A percentile compares a stretch with the other conserved stretches of the same genome.
Conservation (phyloP, 1,284 basidiomycete species). For the Trichosporon sp. region DNA sequence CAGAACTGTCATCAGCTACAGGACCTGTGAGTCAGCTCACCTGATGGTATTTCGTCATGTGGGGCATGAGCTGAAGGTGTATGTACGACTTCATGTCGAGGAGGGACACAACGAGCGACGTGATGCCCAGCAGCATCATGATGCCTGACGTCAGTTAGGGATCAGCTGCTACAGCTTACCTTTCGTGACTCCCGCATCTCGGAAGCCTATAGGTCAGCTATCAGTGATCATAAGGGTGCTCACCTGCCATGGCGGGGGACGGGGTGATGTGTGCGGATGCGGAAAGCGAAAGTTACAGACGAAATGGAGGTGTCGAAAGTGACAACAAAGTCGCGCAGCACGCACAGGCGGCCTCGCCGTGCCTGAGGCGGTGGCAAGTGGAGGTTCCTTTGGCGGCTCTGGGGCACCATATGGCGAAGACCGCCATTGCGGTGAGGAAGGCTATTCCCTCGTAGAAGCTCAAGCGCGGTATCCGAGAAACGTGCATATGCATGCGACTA, state of each 20-base stretch:
- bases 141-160: constrained; percentile 62
- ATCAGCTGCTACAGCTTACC: constrained; percentile 27
- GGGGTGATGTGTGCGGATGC: background rate
- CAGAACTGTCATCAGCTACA: constrained; percentile 67
- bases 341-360: background rate
- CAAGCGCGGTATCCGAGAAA: background rate
- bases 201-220: constrained; percentile 41
- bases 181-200: constrained; percentile 53
- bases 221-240: background rate
- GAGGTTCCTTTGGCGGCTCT: background rate
- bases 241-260: background rate
- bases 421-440: background rate
- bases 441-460: background rate
- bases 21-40: constrained; percentile 35
- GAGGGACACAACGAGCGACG: constrained; percentile 71
- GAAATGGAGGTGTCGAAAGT: background rate
- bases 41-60: constrained; percentile 58
- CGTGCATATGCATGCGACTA: constrained; percentile 3
- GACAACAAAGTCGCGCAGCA: constrained; percentile 6
- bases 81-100: constrained; percentile 85
- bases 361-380: constrained; percentile 17
- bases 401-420: background rate
- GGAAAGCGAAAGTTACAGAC: background rate
- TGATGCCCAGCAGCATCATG: constrained; percentile 70
- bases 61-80: constrained; percentile 66